phyloP scores from a whole-genome alignment of 352 stramenopile genomes.

The Phytophthora niederhauseri region DNA sequence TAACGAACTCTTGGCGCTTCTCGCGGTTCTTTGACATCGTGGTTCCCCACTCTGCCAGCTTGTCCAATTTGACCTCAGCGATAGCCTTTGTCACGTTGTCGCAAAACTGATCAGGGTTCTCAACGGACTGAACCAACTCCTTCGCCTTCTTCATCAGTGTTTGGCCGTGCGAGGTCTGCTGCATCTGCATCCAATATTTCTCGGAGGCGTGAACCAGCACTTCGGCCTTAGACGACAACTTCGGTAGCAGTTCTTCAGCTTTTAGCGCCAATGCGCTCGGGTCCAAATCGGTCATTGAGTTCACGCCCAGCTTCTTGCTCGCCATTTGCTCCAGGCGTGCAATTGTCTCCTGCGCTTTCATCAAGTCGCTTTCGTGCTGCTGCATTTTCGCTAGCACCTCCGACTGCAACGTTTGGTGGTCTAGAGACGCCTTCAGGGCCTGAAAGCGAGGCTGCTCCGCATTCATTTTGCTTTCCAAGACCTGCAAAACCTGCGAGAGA shows the following conservation, averaged over 20 bases:
- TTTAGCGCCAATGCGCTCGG: conserved; percentile 60
- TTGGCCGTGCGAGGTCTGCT: conserved; percentile 73
- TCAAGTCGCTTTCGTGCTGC: conserved; percentile 59
- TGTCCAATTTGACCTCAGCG: conserved; percentile 68
- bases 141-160: conserved; percentile 73
- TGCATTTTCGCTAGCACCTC: conserved; percentile 62
- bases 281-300: conserved; percentile 61
- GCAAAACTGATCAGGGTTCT: conserved; percentile 76
- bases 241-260: conserved; percentile 68
- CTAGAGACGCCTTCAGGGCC: conserved; percentile 42
- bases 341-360: conserved; percentile 64
- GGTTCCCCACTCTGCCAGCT: conserved; percentile 67
- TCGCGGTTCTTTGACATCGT: conserved; percentile 64
- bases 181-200: conserved; percentile 71
- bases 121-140: conserved; percentile 69
- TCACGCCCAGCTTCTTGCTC: conserved; percentile 64
- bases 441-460: conserved; percentile 51
- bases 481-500: conserved; percentile 67
- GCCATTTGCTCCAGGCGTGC: conserved; percentile 60
- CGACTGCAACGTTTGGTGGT: conserved; percentile 46
- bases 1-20: conserved; percentile 79
- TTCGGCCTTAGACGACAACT: conserved; percentile 56
- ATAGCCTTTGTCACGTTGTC: conserved; percentile 77
- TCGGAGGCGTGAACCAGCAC: conserved; percentile 67
- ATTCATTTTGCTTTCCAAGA: conserved; percentile 58